Evolutionary conservation across 1,284 basidiomycete species (phyloP), one percentile per base, ranked within the genome.

Genomic region (Cutaneotrichosporon sp.): DNA sequence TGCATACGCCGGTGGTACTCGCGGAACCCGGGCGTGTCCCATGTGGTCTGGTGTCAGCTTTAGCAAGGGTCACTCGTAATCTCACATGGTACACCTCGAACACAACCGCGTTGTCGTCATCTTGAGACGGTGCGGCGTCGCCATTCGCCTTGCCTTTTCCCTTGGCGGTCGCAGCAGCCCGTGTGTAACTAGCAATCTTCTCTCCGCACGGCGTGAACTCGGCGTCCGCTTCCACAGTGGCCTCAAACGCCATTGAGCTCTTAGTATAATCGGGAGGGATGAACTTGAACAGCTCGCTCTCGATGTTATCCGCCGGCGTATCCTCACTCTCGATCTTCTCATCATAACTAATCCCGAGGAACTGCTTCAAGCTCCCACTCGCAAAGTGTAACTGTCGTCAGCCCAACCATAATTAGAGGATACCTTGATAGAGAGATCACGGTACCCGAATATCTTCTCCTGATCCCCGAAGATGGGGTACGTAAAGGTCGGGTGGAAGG

Each of bases 381-480:
- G 94, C 85, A 76, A 97, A 90, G 68, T 87, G 85, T 56, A 97
- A 83, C 90, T 89, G 75, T 30, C 31, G 60, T 34, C 8, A 46
- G 50, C 32, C 49, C 34, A 16, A 18, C 31, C 36, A n/a, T 40
- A 11, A 13, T 21, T 14, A 13, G 7, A 38, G 42, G 88, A 70
- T 75, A 95, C 92, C 77, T 95, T 87, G 70, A 97, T 89, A 38
- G 85, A 80, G 61, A 97, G 83, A 72, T 88, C 88, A 67, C 87
- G 85, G 81, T 97, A 99, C 3, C 96, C 96, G 78, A 96, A 99
- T 70, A 99, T 90, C 80, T 89, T 95, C 82, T 99, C 94, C 62
- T 96, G 90, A 73, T 97, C 92, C 60, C 96, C 96, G 76, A 90
- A 98, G 78, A 97, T 93, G 86, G 92, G 91, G 80, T 95, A 95